Percentiles rank a stretch among this genome's conserved stretches.
phyloP scores from a whole-genome alignment of 1,284 basidiomycete genomes.

The Jaminaea rosea region DNA sequence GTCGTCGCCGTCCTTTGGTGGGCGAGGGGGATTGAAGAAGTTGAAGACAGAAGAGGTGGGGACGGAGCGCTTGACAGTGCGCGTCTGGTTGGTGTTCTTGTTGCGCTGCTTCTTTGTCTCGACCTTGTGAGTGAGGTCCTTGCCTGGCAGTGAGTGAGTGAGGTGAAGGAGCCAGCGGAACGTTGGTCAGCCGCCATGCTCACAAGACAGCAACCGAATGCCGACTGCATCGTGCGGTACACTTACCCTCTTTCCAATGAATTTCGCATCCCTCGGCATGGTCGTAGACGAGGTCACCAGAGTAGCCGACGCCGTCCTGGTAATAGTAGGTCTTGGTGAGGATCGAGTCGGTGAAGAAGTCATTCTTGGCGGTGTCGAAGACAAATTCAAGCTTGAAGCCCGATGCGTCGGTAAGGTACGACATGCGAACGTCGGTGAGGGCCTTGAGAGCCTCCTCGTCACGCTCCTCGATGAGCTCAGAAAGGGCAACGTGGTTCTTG shows the following conservation, averaged over 20 bases:
- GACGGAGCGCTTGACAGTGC: conserved; percentile 45
- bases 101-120: conserved; percentile 99
- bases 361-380: conserved; percentile 61
- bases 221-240: too few species aligned
- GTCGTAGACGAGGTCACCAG: conserved; percentile 91
- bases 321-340: conserved; percentile 93
- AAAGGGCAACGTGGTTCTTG: conserved; percentile 77
- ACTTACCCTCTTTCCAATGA: conserved; percentile 95
- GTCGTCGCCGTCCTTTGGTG: conserved; percentile 38
- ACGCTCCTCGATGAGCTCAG: conserved; percentile 83
- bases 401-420: conserved; percentile 62
- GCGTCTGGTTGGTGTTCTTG: conserved; percentile 55
- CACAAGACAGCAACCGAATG: too few species aligned
- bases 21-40: conserved; percentile 46
- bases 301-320: conserved; percentile 79
- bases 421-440: conserved; percentile 62
- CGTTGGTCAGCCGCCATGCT: too few species aligned
- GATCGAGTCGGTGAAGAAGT: conserved; percentile 73
- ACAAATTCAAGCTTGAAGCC: conserved; percentile 85
- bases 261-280: conserved; percentile 80
- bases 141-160: too few species aligned
- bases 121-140: conserved; percentile 91
- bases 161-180: too few species aligned
- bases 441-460: conserved; percentile 66
- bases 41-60: conserved; percentile 47